Base-by-base conservation (phyloP, 768 basidiomycete species). In the Clitopilus passeckerianus region DNA sequence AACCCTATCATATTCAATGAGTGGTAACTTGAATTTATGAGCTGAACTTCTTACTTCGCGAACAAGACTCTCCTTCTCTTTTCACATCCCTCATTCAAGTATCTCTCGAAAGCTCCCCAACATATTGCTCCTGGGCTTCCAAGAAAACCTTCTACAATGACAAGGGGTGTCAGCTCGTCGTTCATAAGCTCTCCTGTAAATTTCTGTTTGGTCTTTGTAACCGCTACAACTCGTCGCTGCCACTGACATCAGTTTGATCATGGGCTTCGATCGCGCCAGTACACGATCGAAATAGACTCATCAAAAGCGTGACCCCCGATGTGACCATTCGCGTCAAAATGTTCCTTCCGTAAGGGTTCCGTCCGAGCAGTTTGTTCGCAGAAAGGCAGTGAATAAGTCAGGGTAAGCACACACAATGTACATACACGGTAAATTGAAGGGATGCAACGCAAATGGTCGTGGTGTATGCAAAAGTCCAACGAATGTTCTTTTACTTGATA, bases 61-160 rank as follows among this genome's bases (percentile, higher is more conserved):
- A 59, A 61, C 35, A 62, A 43, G 22, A 62, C 57, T 53, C 68
- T 65, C 43, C 73, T 64, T 30, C 57, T 52, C 33, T 22, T 35
- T 54, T 72, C 66, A 52, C 44, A 59, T 20, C 57, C 50, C 12
- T 54, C 6, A n/a, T 63, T 58, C 43, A 63, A 50, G 33, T 41
- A 63, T 20, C 30, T 44, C 34, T 61, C 23, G 10, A 78, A 77
- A 43, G 71, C 65, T 30, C 79, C 78, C 80, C 78, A 80, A 5
- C 78, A 60, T 22, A 70, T 34, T 14, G 74, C 63, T 18, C 74
- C 74, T 9, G 70, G 65, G 41, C 70, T 65, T 44, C 77, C 73
- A 7, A 80, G 71, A 61, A 83, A 83, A 34, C 81, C 80, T 61
- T 81, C 74, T 5, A 81, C 82, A 30, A 81, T 72, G 22, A 82